Evolutionary conservation across 2,329 filamentous ascomycete genomes (phyloP).

Genomic region (Paecilomyces dactylethromorphus): DNA sequence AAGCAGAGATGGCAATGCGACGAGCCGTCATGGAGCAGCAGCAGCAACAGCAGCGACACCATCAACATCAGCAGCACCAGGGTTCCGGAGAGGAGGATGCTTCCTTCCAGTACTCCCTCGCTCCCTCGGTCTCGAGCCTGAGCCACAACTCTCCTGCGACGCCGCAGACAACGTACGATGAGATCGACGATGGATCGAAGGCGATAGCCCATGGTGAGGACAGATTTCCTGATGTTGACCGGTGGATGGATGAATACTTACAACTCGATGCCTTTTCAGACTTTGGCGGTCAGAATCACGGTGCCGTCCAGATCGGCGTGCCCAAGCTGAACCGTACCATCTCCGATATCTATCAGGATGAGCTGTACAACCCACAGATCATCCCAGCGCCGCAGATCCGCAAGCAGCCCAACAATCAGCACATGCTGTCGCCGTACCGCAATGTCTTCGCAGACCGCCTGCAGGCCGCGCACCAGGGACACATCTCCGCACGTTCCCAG

Average conservation of each 20-base stretch:
- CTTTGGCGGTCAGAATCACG: slow-evolving; percentile 38
- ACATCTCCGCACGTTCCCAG: slow-evolving; percentile 56
- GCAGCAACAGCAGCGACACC: slow-evolving; percentile 15
- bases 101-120: slow-evolving; percentile 47
- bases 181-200: slow-evolving; percentile 46
- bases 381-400: slow-evolving; percentile 31
- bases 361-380: slow-evolving; percentile 61
- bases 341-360: slow-evolving; percentile 77
- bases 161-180: slow-evolving; percentile 51
- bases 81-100: slow-evolving; percentile 41
- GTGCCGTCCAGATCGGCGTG: slow-evolving; percentile 21
- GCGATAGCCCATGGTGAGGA: slow-evolving; percentile 51
- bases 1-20: slow-evolving; percentile 56
- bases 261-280: slow-evolving; percentile 51
- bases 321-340: slow-evolving; percentile 81
- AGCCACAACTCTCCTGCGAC: slow-evolving; percentile 57
- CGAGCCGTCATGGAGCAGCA: slow-evolving; percentile 48
- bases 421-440: slow-evolving; percentile 45
- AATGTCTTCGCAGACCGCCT: slow-evolving; percentile 68
- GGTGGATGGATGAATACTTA: slow-evolving; percentile 63
- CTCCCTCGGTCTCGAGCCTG: slow-evolving; percentile 54
- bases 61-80: slow-evolving; percentile 33
- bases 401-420: slow-evolving; percentile 25
- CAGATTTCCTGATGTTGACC: slow-evolving; percentile 26
- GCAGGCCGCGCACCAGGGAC: slow-evolving; percentile 70